Evolutionary conservation across 2,329 filamentous ascomycete genomes (phyloP).

Genomic region (Fusarium chaquense): DNA sequence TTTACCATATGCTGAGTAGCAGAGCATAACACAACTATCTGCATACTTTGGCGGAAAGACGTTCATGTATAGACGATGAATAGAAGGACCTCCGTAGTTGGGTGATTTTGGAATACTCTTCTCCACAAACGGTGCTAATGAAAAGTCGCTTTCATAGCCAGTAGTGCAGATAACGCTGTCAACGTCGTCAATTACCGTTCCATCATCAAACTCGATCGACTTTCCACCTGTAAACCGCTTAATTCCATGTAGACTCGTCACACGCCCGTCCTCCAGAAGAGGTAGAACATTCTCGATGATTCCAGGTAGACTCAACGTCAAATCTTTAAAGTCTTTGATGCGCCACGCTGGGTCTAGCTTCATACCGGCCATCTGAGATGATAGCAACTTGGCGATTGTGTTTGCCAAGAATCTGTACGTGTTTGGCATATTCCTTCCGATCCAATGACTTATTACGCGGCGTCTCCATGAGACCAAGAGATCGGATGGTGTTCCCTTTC

Average conservation of each 20-base stretch:
- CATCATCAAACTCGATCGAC: slow-evolving; percentile 33
- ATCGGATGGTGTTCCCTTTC: slow-evolving; percentile 16
- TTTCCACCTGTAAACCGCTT: slow-evolving; percentile 14
- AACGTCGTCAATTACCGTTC: slow-evolving; percentile 14
- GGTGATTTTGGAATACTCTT: neutral
- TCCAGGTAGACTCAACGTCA: slow-evolving; percentile 13
- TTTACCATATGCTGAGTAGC: slow-evolving; percentile 29
- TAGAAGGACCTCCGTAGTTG: neutral
- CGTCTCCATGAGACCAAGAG: slow-evolving; percentile 24
- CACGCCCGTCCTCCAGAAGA: slow-evolving; percentile 6
- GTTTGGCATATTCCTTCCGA: slow-evolving; percentile 4
- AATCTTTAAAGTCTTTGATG: slow-evolving; percentile 7
- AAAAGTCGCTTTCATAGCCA: slow-evolving; percentile 15
- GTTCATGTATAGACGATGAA: slow-evolving; percentile 24
- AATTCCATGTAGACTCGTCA: slow-evolving; percentile 21
- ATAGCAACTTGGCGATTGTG: neutral
- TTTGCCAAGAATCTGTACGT: slow-evolving; percentile 8
- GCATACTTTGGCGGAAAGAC: slow-evolving; percentile 26
- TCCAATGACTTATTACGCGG: slow-evolving; percentile 22
- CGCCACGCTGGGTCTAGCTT: slow-evolving; percentile 24
- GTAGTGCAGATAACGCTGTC: slow-evolving; percentile 29
- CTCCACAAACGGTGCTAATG: slow-evolving; percentile 18
- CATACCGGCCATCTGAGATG: neutral
- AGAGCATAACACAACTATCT: slow-evolving; percentile 23
- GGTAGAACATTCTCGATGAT: slow-evolving; percentile 23